Percentiles rank a stretch among this genome's conserved stretches.
These are phyloP conservation scores for Sphaerulina musiva DNA, from an alignment of 2,329 filamentous ascomycete species.

Conservation along the genomic window DNA sequence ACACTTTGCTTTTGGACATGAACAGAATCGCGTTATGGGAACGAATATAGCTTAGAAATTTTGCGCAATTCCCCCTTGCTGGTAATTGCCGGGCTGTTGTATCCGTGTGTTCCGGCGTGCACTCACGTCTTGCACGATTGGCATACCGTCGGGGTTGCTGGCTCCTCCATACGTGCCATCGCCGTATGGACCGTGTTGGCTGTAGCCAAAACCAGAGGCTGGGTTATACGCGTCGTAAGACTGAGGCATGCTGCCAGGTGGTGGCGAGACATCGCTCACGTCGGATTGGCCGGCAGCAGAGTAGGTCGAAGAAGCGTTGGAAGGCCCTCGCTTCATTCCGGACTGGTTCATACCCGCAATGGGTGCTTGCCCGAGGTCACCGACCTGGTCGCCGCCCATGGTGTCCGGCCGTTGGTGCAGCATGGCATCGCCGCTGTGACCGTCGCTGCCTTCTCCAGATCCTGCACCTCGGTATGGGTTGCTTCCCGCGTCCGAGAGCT, in stretches of 20 bases:
- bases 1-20: conserved; percentile 9
- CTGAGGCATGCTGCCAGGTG: conserved; percentile 25
- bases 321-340: conserved; percentile 80
- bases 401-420: conserved; percentile 41
- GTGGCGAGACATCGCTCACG: conserved; percentile 43
- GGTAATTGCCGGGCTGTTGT: conserved; percentile 79
- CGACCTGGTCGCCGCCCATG: conserved; percentile 57
- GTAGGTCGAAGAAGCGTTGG: conserved; percentile 94
- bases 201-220: conserved; percentile 47
- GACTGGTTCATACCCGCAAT: conserved; percentile 53
- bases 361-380: conserved; percentile 65
- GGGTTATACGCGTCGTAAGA: conserved; percentile 29
- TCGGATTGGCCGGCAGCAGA: conserved; percentile 72
- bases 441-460: conserved; percentile 56
- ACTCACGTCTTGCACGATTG: conserved; percentile 87
- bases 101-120: conserved; percentile 91
- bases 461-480: conserved; percentile 37
- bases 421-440: conserved; percentile 55
- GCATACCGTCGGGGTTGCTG: conserved; percentile 51
- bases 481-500: conserved; percentile 62
- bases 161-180: conserved; percentile 47
- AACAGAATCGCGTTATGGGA: background rate
- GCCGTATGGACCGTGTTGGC: conserved; percentile 50
- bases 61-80: conserved; percentile 88
- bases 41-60: conserved; percentile 61